A percentile compares a stretch with the other conserved stretches of the same genome.
These are phyloP conservation scores for Phytopythium oedochilum DNA, from an alignment of 352 stramenopile species.

Conservation along the genomic window DNA sequence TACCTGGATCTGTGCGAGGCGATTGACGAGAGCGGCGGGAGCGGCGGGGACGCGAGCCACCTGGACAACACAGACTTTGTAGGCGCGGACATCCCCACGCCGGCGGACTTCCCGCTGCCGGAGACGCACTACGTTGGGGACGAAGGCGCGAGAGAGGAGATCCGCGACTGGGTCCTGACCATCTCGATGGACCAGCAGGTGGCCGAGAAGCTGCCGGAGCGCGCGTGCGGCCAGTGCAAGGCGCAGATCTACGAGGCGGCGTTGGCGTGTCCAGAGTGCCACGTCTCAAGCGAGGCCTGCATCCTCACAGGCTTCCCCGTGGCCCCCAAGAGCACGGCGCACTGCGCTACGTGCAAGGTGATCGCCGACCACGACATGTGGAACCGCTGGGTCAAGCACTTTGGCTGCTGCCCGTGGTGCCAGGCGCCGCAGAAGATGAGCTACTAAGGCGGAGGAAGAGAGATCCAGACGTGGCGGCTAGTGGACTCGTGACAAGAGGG, in stretches of 20 bases:
- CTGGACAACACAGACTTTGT: conserved; percentile 94
- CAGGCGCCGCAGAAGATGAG: conserved; percentile 81
- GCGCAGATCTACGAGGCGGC: conserved; percentile 87
- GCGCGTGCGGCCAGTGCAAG: conserved; percentile 65
- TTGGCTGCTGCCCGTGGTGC: conserved; percentile 79
- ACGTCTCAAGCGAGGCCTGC: conserved; percentile 72
- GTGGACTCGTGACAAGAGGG: neutral
- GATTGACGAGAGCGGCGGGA: conserved; percentile 76
- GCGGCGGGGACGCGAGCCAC: conserved; percentile 45
- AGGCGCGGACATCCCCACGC: conserved; percentile 89
- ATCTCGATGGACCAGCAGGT: conserved; percentile 95
- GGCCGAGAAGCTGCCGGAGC: conserved; percentile 85
- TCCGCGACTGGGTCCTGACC: conserved; percentile 93
- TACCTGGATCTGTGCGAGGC: conserved; percentile 94
- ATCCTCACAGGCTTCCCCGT: conserved; percentile 92
- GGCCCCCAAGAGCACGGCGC: conserved; percentile 78
- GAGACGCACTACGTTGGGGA: conserved; percentile 76
- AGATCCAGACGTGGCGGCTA: too few relatives aligned
- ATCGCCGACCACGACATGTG: conserved; percentile 82
- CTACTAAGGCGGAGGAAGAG: conserved; percentile 32
- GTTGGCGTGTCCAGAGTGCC: conserved; percentile 75
- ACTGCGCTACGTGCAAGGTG: conserved; percentile 87
- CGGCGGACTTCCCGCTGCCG: conserved; percentile 69
- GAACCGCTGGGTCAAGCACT: conserved; percentile 90
- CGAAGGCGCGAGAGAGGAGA: conserved; percentile 88